Conservation (phyloP, 2,329 filamentous ascomycete species). For the Aspergillus alliaceus region DNA sequence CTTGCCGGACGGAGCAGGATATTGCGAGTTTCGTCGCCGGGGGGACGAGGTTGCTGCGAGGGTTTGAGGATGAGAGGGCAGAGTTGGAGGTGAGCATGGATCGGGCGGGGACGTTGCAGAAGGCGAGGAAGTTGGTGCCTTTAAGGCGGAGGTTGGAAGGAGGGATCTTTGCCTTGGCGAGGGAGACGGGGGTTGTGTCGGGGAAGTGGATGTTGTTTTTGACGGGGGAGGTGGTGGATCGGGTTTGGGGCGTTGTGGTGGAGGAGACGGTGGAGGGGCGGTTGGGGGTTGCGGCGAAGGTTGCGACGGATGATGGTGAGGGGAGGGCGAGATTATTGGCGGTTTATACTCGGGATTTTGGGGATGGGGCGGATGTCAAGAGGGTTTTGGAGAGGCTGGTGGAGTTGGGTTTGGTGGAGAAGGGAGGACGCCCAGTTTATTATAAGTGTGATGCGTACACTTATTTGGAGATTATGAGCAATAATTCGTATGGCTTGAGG, state of each 20-base stretch:
- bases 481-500: constrained; percentile 63
- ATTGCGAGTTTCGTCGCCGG: constrained; percentile 52
- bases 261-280: constrained; percentile 66
- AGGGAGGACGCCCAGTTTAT: constrained; percentile 57
- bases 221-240: constrained; percentile 21
- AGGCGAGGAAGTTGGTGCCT: constrained; percentile 39
- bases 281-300: constrained; percentile 72
- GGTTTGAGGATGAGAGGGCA: constrained; percentile 47
- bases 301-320: constrained; percentile 55
- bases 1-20: constrained; percentile 42
- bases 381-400: constrained; percentile 65
- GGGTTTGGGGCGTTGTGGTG: constrained; percentile 61
- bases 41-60: constrained; percentile 56
- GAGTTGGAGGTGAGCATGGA: constrained; percentile 53
- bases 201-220: constrained; percentile 59
- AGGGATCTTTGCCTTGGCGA: constrained; percentile 63
- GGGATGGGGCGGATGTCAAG: constrained; percentile 65
- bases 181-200: constrained; percentile 55
- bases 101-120: constrained; percentile 40
- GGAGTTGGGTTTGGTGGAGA: constrained; percentile 59
- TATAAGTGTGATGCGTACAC: constrained; percentile 78
- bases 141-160: constrained; percentile 47
- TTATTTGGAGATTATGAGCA: constrained; percentile 60
- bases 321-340: constrained; percentile 63
- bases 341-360: constrained; percentile 76